phyloP scores from a whole-genome alignment of 192 early-diverging fungal species.

The Irineochytrium annulatum region DNA sequence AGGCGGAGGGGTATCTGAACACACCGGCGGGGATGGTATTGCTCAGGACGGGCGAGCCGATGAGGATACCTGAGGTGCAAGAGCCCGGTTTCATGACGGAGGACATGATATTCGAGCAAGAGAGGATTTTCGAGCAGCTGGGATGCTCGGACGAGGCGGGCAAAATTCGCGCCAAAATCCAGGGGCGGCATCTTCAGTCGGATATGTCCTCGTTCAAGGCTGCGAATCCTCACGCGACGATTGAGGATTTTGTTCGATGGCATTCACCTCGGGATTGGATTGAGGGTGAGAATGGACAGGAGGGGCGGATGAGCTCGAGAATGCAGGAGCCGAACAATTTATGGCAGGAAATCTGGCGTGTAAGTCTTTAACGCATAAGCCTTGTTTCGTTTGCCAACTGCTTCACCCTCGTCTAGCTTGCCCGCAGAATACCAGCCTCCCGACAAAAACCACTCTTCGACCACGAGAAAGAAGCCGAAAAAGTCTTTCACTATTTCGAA shows the following conservation, averaged over 20 bases:
- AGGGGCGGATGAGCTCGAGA: constrained; percentile 62
- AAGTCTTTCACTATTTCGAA: constrained; percentile 69
- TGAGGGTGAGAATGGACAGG: constrained; percentile 39
- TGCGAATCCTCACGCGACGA: constrained; percentile 70
- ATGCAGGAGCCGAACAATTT: constrained; percentile 79
- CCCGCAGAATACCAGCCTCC: constrained; percentile 55
- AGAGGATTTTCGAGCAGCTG: constrained; percentile 69
- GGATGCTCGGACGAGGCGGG: constrained; percentile 71
- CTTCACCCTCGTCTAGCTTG: constrained; percentile 36
- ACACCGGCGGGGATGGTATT: constrained; percentile 41
- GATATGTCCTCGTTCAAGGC: constrained; percentile 95
- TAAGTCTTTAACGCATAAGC: no score
- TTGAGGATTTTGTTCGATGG: constrained; percentile 94
- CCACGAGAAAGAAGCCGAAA: constrained; percentile 67
- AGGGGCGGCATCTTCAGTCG: constrained; percentile 68
- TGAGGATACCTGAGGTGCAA: constrained; percentile 51
- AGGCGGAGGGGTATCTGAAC: not conserved
- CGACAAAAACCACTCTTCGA: constrained; percentile 82
- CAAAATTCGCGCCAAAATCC: constrained; percentile 68
- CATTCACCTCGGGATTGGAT: constrained; percentile 94
- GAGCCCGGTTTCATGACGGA: constrained; percentile 78
- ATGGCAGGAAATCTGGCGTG: constrained; percentile 82
- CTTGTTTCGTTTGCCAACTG: constrained; percentile 3
- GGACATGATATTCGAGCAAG: constrained; percentile 82
- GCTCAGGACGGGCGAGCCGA: constrained; percentile 53